phyloP scores from a whole-genome alignment of 1,284 basidiomycete genomes.

The Porogramme epimiltina region DNA sequence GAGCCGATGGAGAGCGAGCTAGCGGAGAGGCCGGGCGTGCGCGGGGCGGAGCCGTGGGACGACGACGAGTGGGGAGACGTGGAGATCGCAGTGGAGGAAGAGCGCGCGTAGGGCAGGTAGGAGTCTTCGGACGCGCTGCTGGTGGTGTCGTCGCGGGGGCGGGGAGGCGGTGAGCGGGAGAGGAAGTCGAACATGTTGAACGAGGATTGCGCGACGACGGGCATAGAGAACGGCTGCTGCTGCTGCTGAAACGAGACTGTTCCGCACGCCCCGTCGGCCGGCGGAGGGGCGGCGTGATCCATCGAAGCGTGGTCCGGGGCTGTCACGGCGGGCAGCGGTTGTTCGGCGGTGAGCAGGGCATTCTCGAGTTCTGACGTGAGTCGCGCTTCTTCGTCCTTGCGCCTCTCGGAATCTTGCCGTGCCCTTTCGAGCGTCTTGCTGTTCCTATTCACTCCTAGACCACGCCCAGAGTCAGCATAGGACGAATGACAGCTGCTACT shows the following conservation, averaged over 20 bases:
- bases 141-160: neutral
- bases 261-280: too few species aligned
- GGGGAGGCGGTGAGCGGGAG: neutral
- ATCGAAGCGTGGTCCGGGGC: neutral
- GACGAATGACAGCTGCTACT: neutral
- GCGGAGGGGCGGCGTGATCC: neutral
- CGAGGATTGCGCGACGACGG: constrained; percentile 6
- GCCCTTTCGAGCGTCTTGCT: constrained; percentile 12
- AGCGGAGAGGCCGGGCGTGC: constrained; percentile 9
- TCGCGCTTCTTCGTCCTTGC: constrained; percentile 5
- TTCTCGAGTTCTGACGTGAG: neutral
- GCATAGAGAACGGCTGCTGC: constrained; percentile 5
- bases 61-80: neutral
- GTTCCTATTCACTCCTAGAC: constrained; percentile 14
- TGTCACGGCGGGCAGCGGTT: too few species aligned
- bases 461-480: neutral
- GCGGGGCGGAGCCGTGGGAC: constrained; percentile 1
- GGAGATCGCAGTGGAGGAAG: neutral
- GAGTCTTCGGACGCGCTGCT: neutral
- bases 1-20: neutral
- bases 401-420: constrained; percentile 9
- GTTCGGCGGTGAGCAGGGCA: neutral
- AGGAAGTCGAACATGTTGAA: constrained; percentile 8
- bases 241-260: too few species aligned
- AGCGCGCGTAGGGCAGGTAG: neutral